These are phyloP conservation scores for Persicaria maculosa DNA, from an alignment of 148 eudicot species.

Conservation along the genomic window DNA sequence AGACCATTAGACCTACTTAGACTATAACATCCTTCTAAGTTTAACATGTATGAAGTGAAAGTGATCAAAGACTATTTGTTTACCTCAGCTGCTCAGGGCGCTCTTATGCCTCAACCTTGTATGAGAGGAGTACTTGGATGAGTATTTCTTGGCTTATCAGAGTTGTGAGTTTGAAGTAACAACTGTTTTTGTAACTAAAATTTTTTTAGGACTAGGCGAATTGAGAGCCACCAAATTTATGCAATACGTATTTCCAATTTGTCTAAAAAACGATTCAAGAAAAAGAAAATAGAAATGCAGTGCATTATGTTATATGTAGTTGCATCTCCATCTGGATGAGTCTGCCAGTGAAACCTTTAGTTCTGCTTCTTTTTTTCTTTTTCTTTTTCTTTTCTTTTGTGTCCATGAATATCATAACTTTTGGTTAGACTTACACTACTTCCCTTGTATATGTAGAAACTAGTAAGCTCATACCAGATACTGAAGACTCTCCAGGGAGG, in stretches of 20 bases:
- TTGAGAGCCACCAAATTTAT: not conserved
- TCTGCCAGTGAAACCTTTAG: not conserved
- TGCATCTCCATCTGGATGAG: not conserved
- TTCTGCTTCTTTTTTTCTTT: not conserved
- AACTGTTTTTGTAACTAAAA: too few species aligned
- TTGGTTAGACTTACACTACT: not conserved
- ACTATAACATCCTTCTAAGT: too few species aligned
- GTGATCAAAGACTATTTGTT: too few species aligned
- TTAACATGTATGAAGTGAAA: too few species aligned
- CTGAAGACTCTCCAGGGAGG: slow-evolving; percentile 47
- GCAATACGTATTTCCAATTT: not conserved
- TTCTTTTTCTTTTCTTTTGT: not conserved
- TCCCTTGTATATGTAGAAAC: slow-evolving; percentile 44
- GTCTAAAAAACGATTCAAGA: not conserved
- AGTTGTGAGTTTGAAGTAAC: too few species aligned
- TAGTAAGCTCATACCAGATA: slow-evolving; percentile 65
- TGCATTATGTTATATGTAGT: not conserved
- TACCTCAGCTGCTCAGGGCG: too few species aligned
- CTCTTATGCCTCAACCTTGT: too few species aligned
- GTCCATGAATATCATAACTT: not conserved
- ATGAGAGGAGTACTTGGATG: too few species aligned
- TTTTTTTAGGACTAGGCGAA: not conserved
- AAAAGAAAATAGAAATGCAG: too few species aligned
- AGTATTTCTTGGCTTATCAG: too few species aligned
- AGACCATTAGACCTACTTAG: too few species aligned